Percentiles rank a stretch among this genome's conserved stretches.
Evolutionary conservation across 495 filamentous ascomycete genomes (phyloP).

Genomic region (Talaromyces adpressus): DNA sequence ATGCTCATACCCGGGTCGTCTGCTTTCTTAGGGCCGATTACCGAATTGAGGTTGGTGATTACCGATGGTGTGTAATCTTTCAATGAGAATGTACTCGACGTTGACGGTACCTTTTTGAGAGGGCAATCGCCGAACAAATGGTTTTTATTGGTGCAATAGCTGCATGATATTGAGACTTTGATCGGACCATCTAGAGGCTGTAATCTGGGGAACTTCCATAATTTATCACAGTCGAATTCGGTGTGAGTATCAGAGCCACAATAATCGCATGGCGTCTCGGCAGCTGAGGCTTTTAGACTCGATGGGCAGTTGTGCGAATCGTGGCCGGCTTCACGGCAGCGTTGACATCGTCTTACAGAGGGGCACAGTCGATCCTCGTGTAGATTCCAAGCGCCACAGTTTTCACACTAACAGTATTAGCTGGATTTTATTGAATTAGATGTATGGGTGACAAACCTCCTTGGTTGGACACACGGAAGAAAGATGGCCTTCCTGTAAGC

Average conservation of each 20-base stretch:
- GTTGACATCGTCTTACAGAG: conserved; percentile 32
- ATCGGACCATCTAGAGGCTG: conserved; percentile 19
- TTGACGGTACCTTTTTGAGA: conserved; percentile 14
- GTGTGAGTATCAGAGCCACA: conserved; percentile 34
- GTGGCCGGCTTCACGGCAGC: conserved; percentile 42
- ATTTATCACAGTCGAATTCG: conserved; percentile 35
- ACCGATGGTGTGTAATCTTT: conserved; percentile 25
- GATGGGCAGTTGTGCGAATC: conserved; percentile 28
- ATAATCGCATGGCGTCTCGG: conserved; percentile 38
- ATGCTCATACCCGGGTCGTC: conserved; percentile 2
- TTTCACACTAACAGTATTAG: conserved; percentile 25
- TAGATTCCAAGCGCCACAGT: conserved; percentile 33
- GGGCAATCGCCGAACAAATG: conserved; percentile 46
- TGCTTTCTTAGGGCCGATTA: conserved; percentile 9
- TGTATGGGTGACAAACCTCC: conserved; percentile 25
- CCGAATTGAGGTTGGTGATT: conserved; percentile 31
- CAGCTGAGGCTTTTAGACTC: conserved; percentile 26
- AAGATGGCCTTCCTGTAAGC: conserved; percentile 38
- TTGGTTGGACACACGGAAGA: conserved; percentile 35
- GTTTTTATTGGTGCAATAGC: conserved; percentile 35
- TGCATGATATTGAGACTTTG: conserved; percentile 39
- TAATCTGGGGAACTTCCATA: conserved; percentile 29
- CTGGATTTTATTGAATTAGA: not conserved
- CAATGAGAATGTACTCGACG: conserved; percentile 28
- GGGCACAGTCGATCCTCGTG: conserved; percentile 35